Percentiles rank a stretch among this genome's conserved stretches.
Conservation (phyloP, 306 rosid species). For the Alnus glutinosa region DNA sequence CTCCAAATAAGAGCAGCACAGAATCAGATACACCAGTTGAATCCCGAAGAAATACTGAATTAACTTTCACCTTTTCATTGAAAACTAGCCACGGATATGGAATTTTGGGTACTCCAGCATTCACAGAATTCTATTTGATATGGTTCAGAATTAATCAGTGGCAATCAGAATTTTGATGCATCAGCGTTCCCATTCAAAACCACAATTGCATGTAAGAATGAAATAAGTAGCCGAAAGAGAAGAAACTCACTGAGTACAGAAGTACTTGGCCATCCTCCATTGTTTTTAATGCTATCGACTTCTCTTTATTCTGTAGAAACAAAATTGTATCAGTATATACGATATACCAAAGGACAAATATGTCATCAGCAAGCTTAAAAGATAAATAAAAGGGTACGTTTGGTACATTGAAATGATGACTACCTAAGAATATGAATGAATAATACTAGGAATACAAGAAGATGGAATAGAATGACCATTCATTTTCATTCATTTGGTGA, state of each 20-base stretch:
- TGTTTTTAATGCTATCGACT: slow-evolving; percentile 81
- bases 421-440: no score
- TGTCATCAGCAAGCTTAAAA: slow-evolving; percentile 16
- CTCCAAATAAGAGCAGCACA: slow-evolving; percentile 84
- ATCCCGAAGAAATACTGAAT: slow-evolving; percentile 93
- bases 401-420: no score
- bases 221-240: slow-evolving; percentile 16
- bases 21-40: slow-evolving; percentile 92
- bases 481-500: no score
- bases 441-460: no score
- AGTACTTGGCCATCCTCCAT: slow-evolving; percentile 96
- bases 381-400: background rate
- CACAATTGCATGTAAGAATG: slow-evolving; percentile 18
- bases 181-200: slow-evolving; percentile 26
- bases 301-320: slow-evolving; percentile 79
- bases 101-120: slow-evolving; percentile 80
- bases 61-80: slow-evolving; percentile 94
- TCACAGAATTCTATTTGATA: slow-evolving; percentile 74
- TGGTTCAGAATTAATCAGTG: slow-evolving; percentile 13
- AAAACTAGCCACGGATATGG: slow-evolving; percentile 97
- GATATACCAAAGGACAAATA: slow-evolving; percentile 7
- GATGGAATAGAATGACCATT: no score
- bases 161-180: slow-evolving; percentile 24
- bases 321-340: slow-evolving; percentile 14
- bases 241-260: slow-evolving; percentile 41